Percentiles rank a stretch among this genome's conserved stretches.
These are phyloP conservation scores for Bjerkandera adusta DNA, from an alignment of 1,284 basidiomycete species.

Conservation along the genomic window DNA sequence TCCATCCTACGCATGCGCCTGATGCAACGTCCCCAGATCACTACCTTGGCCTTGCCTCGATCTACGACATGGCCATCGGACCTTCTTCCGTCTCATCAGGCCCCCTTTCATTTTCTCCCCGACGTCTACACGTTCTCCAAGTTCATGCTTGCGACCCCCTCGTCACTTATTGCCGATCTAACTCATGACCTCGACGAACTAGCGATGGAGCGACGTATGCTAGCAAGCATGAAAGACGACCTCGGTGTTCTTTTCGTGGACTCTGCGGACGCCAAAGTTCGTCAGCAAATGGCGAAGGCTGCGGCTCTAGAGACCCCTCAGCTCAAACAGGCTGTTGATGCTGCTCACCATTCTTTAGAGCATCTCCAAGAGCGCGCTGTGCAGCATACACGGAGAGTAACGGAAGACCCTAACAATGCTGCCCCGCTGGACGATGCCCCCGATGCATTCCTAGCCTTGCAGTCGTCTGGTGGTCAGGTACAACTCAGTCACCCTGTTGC, in stretches of 20 bases:
- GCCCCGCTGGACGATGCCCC: slow-evolving; percentile 37
- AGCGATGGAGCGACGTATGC: slow-evolving; percentile 59
- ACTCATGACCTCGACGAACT: slow-evolving; percentile 76
- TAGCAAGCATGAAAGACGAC: slow-evolving; percentile 68
- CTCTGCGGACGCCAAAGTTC: slow-evolving; percentile 74
- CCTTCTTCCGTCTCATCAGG: slow-evolving; percentile 84
- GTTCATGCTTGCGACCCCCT: slow-evolving; percentile 95
- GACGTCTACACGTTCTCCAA: slow-evolving; percentile 89
- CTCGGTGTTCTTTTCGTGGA: slow-evolving; percentile 81
- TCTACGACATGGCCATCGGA: slow-evolving; percentile 94
- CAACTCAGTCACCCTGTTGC: slow-evolving; percentile 24
- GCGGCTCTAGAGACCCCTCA: slow-evolving; percentile 65
- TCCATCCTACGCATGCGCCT: slow-evolving; percentile 81
- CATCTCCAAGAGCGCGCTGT: slow-evolving; percentile 44
- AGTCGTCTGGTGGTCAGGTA: slow-evolving; percentile 28
- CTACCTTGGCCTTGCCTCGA: slow-evolving; percentile 92
- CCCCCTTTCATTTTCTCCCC: slow-evolving; percentile 95
- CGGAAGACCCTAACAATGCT: slow-evolving; percentile 25
- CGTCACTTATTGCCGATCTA: slow-evolving; percentile 76
- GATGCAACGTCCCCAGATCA: slow-evolving; percentile 91
- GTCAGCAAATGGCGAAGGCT: slow-evolving; percentile 77
- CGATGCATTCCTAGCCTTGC: slow-evolving; percentile 50
- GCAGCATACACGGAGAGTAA: slow-evolving; percentile 34
- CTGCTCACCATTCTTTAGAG: slow-evolving; percentile 55
- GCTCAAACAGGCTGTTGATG: slow-evolving; percentile 57